Evolutionary conservation across 257 asterid species (phyloP), one percentile per base, ranked within the genome.

Genomic region (Striga asiatica): DNA sequence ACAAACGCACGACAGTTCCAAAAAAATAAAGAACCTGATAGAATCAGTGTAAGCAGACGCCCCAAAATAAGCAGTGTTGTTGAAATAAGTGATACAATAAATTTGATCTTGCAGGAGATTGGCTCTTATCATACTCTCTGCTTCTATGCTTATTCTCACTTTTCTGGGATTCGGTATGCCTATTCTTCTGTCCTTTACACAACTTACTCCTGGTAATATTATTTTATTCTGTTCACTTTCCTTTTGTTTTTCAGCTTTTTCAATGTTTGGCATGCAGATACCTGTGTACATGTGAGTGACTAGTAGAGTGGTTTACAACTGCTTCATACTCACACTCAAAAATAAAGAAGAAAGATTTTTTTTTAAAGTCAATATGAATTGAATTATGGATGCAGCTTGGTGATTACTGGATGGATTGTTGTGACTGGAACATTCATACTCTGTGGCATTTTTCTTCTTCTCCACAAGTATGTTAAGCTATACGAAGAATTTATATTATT

Each of bases 361-460:
- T n/a, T n/a, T n/a, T n/a, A n/a, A n/a, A n/a, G n/a, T n/a, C n/a
- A n/a, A n/a, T n/a, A n/a, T n/a, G n/a, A 32, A n/a, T 37, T 38
- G 6, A 20, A 0, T 50, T 38, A 54, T 45, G 60, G 61, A 64
- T 76, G 78, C 88, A 89, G 97, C 58, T 62, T 85, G 80, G 97
- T 89, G 66, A 56, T 79, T 54, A 35, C 55, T 38, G 96, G 92
- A 46, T 89, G 98, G 98, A 81, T 89, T 78, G 82, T 89, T 18
- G 93, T 89, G 62, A 76, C 96, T 0, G 93, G 74, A 49, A 80
- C 95, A 21, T 86, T 89, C 76, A 67, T 86, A 70, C 64, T 89
- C 31, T 86, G 92, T 37, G 98, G 95, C 65, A 32, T 83, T 49
- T 89, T 86, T 68, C 91, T 89, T 31, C 71, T 87, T 52, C 94